Conservation (phyloP, 352 stramenopile genomes). For the Hyaloperonospora arabidopsidis region DNA sequence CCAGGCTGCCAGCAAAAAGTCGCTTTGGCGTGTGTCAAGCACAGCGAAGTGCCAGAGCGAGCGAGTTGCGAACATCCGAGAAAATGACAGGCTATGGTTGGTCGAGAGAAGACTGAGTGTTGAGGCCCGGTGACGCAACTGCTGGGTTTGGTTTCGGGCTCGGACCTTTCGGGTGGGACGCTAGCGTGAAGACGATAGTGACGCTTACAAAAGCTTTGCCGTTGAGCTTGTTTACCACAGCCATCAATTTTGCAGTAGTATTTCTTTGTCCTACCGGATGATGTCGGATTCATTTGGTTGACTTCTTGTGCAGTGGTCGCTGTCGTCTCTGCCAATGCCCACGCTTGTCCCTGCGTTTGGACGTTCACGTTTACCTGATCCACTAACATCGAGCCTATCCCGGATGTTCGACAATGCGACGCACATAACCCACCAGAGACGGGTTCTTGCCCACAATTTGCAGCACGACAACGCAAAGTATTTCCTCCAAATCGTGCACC, state of each 20-base stretch:
- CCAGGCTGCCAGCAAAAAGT: constrained; percentile 55
- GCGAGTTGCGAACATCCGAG: constrained; percentile 32
- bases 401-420: constrained; percentile 41
- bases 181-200: constrained; percentile 44
- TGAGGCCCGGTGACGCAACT: not conserved
- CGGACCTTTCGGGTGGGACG: constrained; percentile 7
- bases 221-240: constrained; percentile 59
- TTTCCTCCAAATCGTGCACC: constrained; percentile 12
- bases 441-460: constrained; percentile 25
- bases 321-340: constrained; percentile 17
- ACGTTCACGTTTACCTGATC: constrained; percentile 53
- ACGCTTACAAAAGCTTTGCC: constrained; percentile 51
- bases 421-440: constrained; percentile 37
- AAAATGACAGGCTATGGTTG: not conserved
- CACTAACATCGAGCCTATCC: constrained; percentile 46
- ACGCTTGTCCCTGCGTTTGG: constrained; percentile 17
- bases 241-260: constrained; percentile 61
- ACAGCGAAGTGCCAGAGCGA: constrained; percentile 26
- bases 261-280: constrained; percentile 38
- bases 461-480: constrained; percentile 33
- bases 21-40: constrained; percentile 36
- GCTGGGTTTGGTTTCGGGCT: constrained; percentile 8
- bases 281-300: constrained; percentile 14
- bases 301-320: constrained; percentile 11
- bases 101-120: not conserved